Evolutionary conservation across 768 basidiomycete genomes (phyloP), one percentile per base, ranked within the genome.

Genomic region (Mycena indigotica): DNA sequence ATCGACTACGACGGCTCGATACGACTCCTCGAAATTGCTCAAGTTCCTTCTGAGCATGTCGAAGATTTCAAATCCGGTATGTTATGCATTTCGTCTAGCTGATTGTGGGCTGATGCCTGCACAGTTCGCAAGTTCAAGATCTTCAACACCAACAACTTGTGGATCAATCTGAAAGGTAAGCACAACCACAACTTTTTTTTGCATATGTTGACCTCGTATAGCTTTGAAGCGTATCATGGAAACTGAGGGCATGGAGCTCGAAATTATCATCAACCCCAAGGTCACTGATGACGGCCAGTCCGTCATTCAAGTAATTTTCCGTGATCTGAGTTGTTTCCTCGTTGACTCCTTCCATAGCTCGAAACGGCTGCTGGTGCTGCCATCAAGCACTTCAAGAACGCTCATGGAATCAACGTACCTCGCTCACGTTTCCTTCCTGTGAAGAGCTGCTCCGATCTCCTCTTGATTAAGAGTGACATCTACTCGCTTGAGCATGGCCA

Each of bases 191-290:
- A n/a, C n/a, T 38, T 45, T 15, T 15, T 21, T 10, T 23, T n/a
- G 21, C 19, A 45, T 21, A 15, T 45, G 12, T 45, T n/a, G 35
- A 10, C 26, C 6, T 21, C 68, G 54, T 65, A 39, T 69, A 87
- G 94, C 93, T 46, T 82, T 97, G 72, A 97, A 94, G 80, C 85
- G 87, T 54, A 81, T 95, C 66, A 92, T 96, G 89, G 90, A 91
- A 61, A 80, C 75, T 30, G 91, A 94, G 65, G 83, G 82, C 52
- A 86, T 97, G 80, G 91, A 93, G 71, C 82, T 98, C 49, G 95
- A 98, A 70, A 95, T 97, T 75, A 96, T 96, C 75, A 86, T 94
- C 76, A 95, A 95, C 78, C 86, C 86, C 65, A 93, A 95, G 82
- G 82, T 81, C 58, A 90, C 85, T 26, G 94, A 96, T 65, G 86